These are phyloP conservation scores for Salix purpurea DNA, from an alignment of 345 rosid species.

Conservation along the genomic window DNA sequence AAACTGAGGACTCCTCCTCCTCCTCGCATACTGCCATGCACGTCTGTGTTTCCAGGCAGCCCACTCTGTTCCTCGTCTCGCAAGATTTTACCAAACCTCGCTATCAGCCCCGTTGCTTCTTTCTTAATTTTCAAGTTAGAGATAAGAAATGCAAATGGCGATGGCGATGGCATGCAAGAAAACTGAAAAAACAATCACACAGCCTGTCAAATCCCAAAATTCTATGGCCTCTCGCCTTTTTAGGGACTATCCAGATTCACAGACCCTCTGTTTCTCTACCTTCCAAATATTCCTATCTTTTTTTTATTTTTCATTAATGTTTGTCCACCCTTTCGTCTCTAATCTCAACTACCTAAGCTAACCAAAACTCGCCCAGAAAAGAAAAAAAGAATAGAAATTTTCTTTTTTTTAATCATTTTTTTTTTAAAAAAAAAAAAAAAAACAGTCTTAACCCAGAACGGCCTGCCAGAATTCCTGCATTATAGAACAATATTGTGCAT, in stretches of 20 bases:
- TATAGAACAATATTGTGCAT: neutral
- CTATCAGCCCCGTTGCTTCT: neutral
- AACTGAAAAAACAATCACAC: neutral
- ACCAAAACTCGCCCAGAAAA: neutral
- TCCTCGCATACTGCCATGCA: neutral
- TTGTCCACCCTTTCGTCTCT: neutral
- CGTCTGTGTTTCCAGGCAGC: neutral
- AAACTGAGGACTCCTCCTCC: neutral
- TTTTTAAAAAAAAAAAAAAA: neutral
- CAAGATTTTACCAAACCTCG: neutral
- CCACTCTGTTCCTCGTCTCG: neutral
- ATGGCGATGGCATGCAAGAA: neutral
- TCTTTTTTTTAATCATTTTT: neutral
- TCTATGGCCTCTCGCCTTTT: conserved; percentile 5
- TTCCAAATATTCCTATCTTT: neutral
- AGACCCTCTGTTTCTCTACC: neutral
- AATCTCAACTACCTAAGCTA: neutral
- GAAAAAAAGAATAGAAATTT: neutral
- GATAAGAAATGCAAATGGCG: no score
- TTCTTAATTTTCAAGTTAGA: no score
- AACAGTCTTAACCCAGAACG: neutral
- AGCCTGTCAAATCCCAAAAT: conserved; percentile 9
- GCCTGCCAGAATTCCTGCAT: conserved; percentile 9
- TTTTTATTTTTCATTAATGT: conserved; percentile 4
- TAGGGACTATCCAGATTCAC: neutral